Evolutionary conservation across 148 eudicot genomes (phyloP).

Genomic region (Arctostaphylos glauca): DNA sequence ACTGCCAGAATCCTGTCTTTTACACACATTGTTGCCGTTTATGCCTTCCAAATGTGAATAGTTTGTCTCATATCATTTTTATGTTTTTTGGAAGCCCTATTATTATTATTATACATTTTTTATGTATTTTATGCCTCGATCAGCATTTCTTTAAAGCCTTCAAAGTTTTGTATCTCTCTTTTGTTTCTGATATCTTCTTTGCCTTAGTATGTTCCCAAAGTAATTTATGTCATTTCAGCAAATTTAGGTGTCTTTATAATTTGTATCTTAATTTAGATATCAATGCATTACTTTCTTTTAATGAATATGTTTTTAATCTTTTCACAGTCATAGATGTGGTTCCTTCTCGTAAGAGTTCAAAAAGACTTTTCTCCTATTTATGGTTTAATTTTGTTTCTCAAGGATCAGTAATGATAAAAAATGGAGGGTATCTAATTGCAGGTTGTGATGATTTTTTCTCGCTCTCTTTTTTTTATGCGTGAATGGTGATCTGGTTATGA

Average conservation of each 20-base stretch:
- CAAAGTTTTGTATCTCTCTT: background rate
- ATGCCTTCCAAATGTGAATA: background rate
- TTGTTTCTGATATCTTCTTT: background rate
- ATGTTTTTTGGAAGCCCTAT: background rate
- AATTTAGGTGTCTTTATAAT: background rate
- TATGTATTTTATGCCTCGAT: background rate
- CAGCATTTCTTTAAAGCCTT: background rate
- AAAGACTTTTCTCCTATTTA: background rate
- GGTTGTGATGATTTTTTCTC: background rate
- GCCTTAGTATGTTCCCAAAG: background rate
- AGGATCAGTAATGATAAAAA: background rate
- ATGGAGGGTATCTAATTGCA: background rate
- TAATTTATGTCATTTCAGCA: constrained; percentile 8
- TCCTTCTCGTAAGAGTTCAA: background rate
- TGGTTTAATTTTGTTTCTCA: background rate
- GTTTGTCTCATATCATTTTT: background rate
- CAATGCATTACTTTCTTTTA: background rate
- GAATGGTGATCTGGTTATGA: background rate
- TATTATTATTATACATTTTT: background rate
- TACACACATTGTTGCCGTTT: background rate
- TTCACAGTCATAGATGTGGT: background rate
- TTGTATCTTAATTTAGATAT: background rate
- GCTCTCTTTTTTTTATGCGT: background rate
- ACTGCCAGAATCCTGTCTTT: background rate
- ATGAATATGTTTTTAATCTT: background rate